These are phyloP conservation scores for Tetrahymena thermophila DNA, from an alignment of 73 alveolate species.

Conservation along the genomic window DNA sequence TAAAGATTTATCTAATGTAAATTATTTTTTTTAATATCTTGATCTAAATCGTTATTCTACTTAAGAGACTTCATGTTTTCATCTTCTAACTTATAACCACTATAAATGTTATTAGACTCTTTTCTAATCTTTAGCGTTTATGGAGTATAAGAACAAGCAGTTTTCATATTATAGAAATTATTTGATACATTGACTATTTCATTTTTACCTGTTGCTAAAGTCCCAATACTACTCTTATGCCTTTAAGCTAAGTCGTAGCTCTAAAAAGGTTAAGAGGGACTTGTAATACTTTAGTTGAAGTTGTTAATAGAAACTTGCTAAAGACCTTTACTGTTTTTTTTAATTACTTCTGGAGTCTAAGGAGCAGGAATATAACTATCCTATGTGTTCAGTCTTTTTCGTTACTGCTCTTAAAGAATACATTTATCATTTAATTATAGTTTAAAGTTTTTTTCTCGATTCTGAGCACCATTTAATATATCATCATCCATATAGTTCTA, in stretches of 20 bases:
- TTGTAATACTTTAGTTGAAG: background rate
- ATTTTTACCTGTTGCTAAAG: background rate
- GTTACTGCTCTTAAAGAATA: background rate
- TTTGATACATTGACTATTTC: background rate
- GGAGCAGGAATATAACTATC: background rate
- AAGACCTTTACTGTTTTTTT: background rate
- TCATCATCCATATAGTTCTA: background rate
- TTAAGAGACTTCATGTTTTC: background rate
- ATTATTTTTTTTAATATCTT: background rate
- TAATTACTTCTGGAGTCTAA: background rate
- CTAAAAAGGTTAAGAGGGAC: background rate
- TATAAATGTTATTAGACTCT: background rate
- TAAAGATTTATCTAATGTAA: background rate
- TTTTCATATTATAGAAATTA: background rate
- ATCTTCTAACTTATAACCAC: background rate
- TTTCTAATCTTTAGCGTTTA: background rate
- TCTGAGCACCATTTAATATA: background rate
- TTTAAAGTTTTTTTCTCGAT: background rate
- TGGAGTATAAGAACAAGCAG: background rate
- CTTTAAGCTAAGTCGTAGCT: background rate
- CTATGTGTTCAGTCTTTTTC: background rate
- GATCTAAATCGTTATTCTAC: background rate
- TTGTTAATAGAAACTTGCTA: background rate
- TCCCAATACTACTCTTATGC: background rate
- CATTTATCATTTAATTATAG: background rate